phyloP scores from a whole-genome alignment of 1,139 yeast genomes.

The Wickerhamomyces sp. region DNA sequence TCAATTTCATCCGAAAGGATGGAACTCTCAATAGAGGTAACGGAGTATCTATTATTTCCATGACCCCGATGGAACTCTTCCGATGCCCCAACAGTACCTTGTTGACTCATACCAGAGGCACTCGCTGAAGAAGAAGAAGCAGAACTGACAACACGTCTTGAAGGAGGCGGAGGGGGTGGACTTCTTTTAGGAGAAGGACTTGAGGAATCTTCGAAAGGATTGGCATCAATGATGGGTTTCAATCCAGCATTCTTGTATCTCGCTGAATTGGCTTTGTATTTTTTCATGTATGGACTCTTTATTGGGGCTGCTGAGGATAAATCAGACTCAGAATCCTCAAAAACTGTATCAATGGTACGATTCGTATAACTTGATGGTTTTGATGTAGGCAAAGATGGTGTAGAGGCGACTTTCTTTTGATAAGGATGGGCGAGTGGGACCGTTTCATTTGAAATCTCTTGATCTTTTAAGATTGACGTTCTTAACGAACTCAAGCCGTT shows the following conservation, averaged over 20 bases:
- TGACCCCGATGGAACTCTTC: conserved; percentile 12
- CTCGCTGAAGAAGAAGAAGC: not conserved
- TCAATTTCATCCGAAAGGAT: conserved; percentile 19
- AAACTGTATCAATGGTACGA: conserved; percentile 26
- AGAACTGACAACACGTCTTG: conserved; percentile 10
- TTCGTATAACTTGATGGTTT: not conserved
- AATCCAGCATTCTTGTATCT: conserved; percentile 16
- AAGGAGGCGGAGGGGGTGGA: conserved; percentile 16
- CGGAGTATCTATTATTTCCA: conserved; percentile 16
- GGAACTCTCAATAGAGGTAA: conserved; percentile 18
- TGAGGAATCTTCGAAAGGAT: conserved; percentile 14
- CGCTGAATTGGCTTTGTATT: conserved; percentile 6
- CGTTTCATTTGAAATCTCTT: conserved; percentile 6
- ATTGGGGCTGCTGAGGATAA: not conserved
- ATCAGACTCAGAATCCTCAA: conserved; percentile 22
- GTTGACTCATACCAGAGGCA: not conserved
- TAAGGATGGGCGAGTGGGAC: conserved; percentile 1
- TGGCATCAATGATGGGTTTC: conserved; percentile 5
- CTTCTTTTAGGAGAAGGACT: not conserved
- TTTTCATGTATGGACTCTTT: not conserved
- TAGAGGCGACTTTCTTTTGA: not conserved
- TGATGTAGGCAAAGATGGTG: conserved; percentile 1
- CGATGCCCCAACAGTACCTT: not conserved
- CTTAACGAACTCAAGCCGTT: conserved; percentile 1
- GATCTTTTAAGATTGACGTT: conserved; percentile 11